These are phyloP conservation scores for Curvularia spicifera DNA, from an alignment of 2,329 filamentous ascomycete genomes.

Conservation along the genomic window DNA sequence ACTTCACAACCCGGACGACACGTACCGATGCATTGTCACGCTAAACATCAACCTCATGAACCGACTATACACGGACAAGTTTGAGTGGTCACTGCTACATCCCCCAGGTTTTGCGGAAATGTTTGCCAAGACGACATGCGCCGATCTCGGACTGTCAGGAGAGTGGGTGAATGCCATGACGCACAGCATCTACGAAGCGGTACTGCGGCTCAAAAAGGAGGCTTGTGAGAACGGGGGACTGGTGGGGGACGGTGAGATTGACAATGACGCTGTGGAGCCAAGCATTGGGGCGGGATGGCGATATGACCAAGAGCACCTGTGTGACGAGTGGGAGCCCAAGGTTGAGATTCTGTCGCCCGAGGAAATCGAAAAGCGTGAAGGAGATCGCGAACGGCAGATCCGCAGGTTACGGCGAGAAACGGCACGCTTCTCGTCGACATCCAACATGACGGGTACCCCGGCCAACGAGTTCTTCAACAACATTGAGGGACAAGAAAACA, in stretches of 20 bases:
- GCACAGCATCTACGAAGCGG: slow-evolving; percentile 95
- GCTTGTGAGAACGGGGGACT: slow-evolving; percentile 90
- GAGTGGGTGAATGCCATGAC: slow-evolving; percentile 96
- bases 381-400: slow-evolving; percentile 90
- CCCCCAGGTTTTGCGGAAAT: slow-evolving; percentile 89
- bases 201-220: slow-evolving; percentile 91
- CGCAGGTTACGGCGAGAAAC: slow-evolving; percentile 87
- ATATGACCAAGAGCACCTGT: slow-evolving; percentile 90
- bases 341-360: slow-evolving; percentile 77
- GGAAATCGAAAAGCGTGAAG: slow-evolving; percentile 96
- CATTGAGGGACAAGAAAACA: slow-evolving; percentile 68
- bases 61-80: slow-evolving; percentile 92
- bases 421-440: slow-evolving; percentile 85
- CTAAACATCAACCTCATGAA: slow-evolving; percentile 92
- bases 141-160: slow-evolving; percentile 84
- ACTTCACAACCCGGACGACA: slow-evolving; percentile 87
- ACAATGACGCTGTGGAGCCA: slow-evolving; percentile 81
- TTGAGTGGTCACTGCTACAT: slow-evolving; percentile 95
- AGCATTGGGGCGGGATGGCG: slow-evolving; percentile 89
- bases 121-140: slow-evolving; percentile 91
- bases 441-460: slow-evolving; percentile 77
- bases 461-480: slow-evolving; percentile 66
- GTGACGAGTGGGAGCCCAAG: slow-evolving; percentile 59
- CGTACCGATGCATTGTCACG: slow-evolving; percentile 89
- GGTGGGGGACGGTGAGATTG: slow-evolving; percentile 76